Evolutionary conservation across 768 basidiomycete species (phyloP), one percentile per base, ranked within the genome.

Genomic region (Pleurotus pulmonarius): DNA sequence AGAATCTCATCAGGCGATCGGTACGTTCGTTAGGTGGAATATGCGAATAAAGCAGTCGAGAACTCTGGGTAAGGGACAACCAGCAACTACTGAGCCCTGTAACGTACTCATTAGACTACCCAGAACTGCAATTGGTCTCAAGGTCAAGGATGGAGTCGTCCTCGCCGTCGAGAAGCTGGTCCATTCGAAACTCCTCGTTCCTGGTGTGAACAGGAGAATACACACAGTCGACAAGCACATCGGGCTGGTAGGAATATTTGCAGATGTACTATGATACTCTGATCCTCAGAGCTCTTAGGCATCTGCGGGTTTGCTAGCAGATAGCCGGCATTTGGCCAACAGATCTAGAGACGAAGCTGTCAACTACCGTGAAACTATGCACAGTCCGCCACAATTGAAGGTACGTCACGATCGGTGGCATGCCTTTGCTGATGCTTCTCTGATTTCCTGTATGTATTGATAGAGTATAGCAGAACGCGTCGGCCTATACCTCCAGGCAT

Each of bases 151-250:
- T 68, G 97, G 97, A 18, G 75, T 99, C 58, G 85, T 99, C 22
- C 77, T 99, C 45, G 97, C 94, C 3, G 94, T 98, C n/a, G 97
- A 99, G 83, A 96, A 97, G 71, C 83, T 98, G 44, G 82, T 98
- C 8, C 94, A 95, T 71, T 95, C 93, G 37, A 98, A 98, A 72
- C 87, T 98, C 52, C 79, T 98, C 20, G 90, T 99, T 2, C 94
- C 94, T 29, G 92, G 87, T 51, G 86, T 87, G 51, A 98, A 99
- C 75, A 81, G 90, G 64, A 83, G 97, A 64, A 98, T 99, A 68
- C 91, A 94, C 64, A 92, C 89, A 8, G 75, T 98, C 62, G 97
- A 99, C 72, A 83, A 85, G 62, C 96, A 98, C 69, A 88, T 98
- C 64, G 97, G 96, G 57, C 73, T 98, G 72, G 94, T 95, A 65